phyloP scores from a whole-genome alignment of 2,329 filamentous ascomycete species.

The Cladosporium sp. region DNA sequence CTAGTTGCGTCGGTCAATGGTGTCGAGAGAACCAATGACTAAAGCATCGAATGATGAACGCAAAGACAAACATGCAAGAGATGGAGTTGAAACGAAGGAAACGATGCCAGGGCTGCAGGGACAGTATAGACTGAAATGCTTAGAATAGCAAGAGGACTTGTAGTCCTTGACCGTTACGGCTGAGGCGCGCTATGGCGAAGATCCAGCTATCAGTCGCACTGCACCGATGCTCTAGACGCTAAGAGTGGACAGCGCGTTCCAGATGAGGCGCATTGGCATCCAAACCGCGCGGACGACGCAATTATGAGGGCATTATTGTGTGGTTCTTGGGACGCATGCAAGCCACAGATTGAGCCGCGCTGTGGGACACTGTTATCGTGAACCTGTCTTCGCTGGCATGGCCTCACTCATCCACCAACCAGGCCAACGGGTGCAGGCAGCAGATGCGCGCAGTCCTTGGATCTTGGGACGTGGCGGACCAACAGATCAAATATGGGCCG shows the following conservation, averaged over 20 bases:
- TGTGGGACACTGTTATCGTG: neutral
- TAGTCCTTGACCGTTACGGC: neutral
- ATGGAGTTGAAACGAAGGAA: constrained; percentile 4
- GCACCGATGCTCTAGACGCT: neutral
- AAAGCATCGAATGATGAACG: neutral
- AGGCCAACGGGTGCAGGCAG: neutral
- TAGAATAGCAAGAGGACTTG: neutral
- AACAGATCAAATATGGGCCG: neutral
- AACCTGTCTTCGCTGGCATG: neutral
- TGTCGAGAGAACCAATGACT: neutral
- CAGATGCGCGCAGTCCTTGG: neutral
- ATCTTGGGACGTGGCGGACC: neutral
- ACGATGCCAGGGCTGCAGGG: neutral
- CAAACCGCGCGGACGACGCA: neutral
- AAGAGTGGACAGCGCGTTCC: constrained; percentile 4
- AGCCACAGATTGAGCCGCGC: no score
- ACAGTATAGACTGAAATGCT: neutral
- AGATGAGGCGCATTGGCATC: neutral
- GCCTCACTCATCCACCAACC: neutral
- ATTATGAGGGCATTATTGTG: neutral
- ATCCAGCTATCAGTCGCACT: constrained; percentile 4
- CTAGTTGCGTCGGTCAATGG: neutral
- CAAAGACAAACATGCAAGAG: constrained; percentile 4
- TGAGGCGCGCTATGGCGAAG: constrained; percentile 9
- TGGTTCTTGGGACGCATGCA: neutral